A percentile compares a stretch with the other conserved stretches of the same genome.
phyloP scores from a whole-genome alignment of 352 stramenopile species.

The Globisporangium apiculatum region DNA sequence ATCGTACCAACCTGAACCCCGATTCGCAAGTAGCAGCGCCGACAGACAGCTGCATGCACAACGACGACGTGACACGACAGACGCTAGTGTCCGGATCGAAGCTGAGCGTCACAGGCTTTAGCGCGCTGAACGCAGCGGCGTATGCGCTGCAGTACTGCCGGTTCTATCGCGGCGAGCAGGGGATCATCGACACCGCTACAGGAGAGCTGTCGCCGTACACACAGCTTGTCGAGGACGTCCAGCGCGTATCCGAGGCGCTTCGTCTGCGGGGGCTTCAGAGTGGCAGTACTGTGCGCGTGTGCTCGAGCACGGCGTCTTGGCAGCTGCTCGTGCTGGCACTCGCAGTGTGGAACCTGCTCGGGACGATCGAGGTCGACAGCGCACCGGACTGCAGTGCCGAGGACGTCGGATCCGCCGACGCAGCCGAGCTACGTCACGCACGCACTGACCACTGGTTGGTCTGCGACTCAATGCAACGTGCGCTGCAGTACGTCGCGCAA shows the following conservation, averaged over 20 bases:
- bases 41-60: not conserved
- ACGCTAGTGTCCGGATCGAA: slow-evolving; percentile 2
- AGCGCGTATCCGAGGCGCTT: slow-evolving; percentile 1
- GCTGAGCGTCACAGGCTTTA: slow-evolving; percentile 5
- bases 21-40: not conserved
- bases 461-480: not conserved
- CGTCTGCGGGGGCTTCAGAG: slow-evolving; percentile 1
- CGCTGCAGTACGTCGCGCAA: not conserved
- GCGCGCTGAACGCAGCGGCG: slow-evolving; percentile 5
- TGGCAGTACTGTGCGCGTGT: slow-evolving; percentile 1
- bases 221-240: not conserved
- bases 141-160: slow-evolving; percentile 12
- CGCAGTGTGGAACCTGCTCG: slow-evolving; percentile 11
- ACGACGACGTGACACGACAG: not conserved
- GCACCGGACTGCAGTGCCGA: not conserved
- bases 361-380: slow-evolving; percentile 3
- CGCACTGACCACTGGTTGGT: not conserved
- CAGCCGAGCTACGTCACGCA: no score
- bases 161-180: slow-evolving; percentile 2
- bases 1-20: no score
- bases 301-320: not conserved
- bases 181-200: slow-evolving; percentile 2
- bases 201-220: slow-evolving; percentile 1
- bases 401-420: not conserved
- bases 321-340: slow-evolving; percentile 8